phyloP scores from a whole-genome alignment of 2,329 filamentous ascomycete genomes.

The Amauroascus niger region DNA sequence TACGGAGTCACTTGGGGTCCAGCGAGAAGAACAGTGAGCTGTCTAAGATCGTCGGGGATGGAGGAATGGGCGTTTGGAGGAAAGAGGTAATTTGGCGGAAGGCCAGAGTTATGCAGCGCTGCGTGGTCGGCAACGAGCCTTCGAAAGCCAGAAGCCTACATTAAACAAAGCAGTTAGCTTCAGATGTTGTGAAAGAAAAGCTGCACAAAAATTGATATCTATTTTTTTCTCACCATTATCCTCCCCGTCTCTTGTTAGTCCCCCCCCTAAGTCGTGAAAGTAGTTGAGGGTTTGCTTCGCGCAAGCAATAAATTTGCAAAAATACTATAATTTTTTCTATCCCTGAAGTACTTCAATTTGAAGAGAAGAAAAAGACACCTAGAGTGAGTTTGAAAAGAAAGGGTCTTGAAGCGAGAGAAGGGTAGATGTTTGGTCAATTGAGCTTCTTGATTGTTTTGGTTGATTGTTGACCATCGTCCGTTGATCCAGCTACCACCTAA shows the following conservation, averaged over 20 bases:
- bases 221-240: background rate
- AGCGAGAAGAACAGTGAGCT: slow-evolving; percentile 49
- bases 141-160: slow-evolving; percentile 36
- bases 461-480: slow-evolving; percentile 4
- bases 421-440: background rate
- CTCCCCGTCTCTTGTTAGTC: no score
- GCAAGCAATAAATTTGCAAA: no score
- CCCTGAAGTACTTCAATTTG: no score
- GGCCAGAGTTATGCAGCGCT: slow-evolving; percentile 44
- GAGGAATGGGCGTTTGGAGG: slow-evolving; percentile 31
- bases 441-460: slow-evolving; percentile 5
- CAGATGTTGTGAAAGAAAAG: background rate
- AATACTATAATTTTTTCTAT: no score
- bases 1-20: slow-evolving; percentile 54
- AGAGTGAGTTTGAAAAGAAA: no score
- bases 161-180: background rate
- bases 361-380: no score
- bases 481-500: slow-evolving; percentile 9
- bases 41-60: slow-evolving; percentile 46
- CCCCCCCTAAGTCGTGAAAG: no score
- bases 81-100: slow-evolving; percentile 55
- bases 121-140: slow-evolving; percentile 53
- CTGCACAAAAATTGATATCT: background rate
- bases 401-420: no score
- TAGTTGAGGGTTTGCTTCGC: no score